Conservation (phyloP, 1,139 yeast species). For the Meyerozyma athensensis region DNA sequence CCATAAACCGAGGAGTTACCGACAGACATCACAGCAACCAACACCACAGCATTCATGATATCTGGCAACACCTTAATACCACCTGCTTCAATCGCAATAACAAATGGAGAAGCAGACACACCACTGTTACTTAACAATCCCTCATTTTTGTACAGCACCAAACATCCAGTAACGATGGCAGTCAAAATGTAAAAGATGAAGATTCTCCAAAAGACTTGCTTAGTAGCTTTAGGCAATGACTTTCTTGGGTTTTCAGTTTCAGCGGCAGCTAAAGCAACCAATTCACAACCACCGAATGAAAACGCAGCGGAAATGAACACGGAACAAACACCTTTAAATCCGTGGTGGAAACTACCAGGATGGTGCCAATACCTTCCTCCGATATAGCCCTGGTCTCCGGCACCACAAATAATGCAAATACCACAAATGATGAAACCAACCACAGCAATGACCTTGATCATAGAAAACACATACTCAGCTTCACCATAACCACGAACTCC, state of each 20-base stretch:
- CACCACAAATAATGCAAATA: constrained; percentile 39
- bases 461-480: constrained; percentile 37
- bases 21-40: constrained; percentile 48
- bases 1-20: constrained; percentile 56
- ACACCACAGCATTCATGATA: constrained; percentile 52
- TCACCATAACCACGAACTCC: constrained; percentile 47
- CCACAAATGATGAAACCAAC: constrained; percentile 40
- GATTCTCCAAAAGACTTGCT: constrained; percentile 72
- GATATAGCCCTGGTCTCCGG: constrained; percentile 23
- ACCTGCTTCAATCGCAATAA: constrained; percentile 36
- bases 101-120: constrained; percentile 38
- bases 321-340: constrained; percentile 78
- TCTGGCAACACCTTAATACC: constrained; percentile 31
- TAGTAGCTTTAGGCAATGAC: constrained; percentile 68
- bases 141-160: constrained; percentile 38
- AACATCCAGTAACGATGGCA: constrained; percentile 42
- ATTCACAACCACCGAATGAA: constrained; percentile 80
- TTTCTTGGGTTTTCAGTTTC: constrained; percentile 71
- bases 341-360: constrained; percentile 48
- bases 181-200: constrained; percentile 51
- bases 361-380: constrained; percentile 31
- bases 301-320: constrained; percentile 85
- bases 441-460: constrained; percentile 40
- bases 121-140: constrained; percentile 21
- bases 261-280: constrained; percentile 81